phyloP scores from a whole-genome alignment of 805 yeast genomes.

The Maudiozyma turicensis region DNA sequence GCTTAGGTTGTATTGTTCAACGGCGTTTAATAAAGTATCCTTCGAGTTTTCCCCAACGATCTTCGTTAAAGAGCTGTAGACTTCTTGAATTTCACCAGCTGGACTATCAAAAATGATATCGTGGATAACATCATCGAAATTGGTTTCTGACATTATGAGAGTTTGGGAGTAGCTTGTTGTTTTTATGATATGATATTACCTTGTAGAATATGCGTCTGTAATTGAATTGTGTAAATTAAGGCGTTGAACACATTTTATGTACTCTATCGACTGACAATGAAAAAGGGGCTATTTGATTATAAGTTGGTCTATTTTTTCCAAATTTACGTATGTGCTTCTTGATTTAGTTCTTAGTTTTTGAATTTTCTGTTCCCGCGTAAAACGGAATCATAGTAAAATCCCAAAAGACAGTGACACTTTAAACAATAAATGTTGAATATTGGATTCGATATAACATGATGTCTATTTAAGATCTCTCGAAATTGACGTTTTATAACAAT shows the following conservation, averaged over 20 bases:
- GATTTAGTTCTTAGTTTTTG: too few species aligned
- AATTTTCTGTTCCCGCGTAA: too few species aligned
- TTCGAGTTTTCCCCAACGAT: constrained; percentile 34
- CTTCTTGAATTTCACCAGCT: constrained; percentile 28
- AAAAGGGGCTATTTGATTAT: not conserved
- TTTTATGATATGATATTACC: not conserved
- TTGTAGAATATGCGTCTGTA: not conserved
- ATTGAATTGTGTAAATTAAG: too few species aligned
- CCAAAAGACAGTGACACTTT: too few species aligned
- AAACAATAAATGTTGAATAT: too few species aligned
- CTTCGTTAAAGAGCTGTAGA: constrained; percentile 34
- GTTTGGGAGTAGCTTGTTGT: too few species aligned
- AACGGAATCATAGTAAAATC: too few species aligned
- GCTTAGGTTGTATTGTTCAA: constrained; percentile 34
- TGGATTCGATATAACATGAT: too few species aligned
- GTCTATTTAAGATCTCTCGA: too few species aligned
- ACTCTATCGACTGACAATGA: not conserved
- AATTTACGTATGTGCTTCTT: not conserved
- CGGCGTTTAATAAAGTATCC: constrained; percentile 27
- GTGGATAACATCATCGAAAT: constrained; percentile 20
- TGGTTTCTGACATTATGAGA: constrained; percentile 9
- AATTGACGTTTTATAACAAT: too few species aligned
- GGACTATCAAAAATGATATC: constrained; percentile 26
- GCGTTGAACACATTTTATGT: too few species aligned
- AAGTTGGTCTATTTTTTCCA: not conserved